phyloP scores from a whole-genome alignment of 2,329 filamentous ascomycete genomes.

The Clonostachys sp. region DNA sequence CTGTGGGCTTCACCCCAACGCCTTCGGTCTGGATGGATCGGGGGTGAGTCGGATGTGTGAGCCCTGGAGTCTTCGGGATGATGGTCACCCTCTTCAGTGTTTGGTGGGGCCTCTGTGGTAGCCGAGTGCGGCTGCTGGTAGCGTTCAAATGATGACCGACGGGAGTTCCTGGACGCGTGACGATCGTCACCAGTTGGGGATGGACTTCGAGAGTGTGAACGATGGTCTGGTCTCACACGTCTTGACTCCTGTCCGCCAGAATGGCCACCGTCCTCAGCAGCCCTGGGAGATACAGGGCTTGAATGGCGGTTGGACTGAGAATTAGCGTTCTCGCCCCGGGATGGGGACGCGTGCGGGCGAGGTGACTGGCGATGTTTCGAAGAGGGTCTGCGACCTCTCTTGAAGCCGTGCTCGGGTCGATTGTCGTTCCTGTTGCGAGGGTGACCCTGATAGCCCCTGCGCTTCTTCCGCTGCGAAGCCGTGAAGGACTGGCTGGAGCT shows the following conservation, averaged over 20 bases:
- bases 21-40: conserved; percentile 9
- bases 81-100: too few species aligned
- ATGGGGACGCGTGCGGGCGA: conserved; percentile 20
- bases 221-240: background rate
- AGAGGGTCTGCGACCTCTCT: conserved; percentile 22
- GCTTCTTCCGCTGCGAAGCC: conserved; percentile 32
- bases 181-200: conserved; percentile 12
- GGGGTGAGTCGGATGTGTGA: too few species aligned
- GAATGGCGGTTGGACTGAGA: conserved; percentile 9
- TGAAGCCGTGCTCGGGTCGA: conserved; percentile 25
- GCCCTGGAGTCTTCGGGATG: too few species aligned
- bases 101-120: background rate
- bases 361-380: conserved; percentile 24
- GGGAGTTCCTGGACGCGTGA: conserved; percentile 5
- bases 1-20: conserved; percentile 17
- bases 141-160: background rate
- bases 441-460: conserved; percentile 23
- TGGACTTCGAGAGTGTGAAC: background rate
- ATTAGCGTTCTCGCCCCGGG: conserved; percentile 9
- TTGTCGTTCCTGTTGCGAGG: conserved; percentile 29
- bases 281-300: conserved; percentile 13
- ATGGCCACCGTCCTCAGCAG: background rate
- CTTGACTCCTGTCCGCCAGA: background rate
- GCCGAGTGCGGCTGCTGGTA: background rate
- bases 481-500: conserved; percentile 26